Percentiles rank a stretch among this genome's conserved stretches.
These are phyloP conservation scores for Rubia peregrina DNA, from an alignment of 305 asterid genomes.

Conservation along the genomic window DNA sequence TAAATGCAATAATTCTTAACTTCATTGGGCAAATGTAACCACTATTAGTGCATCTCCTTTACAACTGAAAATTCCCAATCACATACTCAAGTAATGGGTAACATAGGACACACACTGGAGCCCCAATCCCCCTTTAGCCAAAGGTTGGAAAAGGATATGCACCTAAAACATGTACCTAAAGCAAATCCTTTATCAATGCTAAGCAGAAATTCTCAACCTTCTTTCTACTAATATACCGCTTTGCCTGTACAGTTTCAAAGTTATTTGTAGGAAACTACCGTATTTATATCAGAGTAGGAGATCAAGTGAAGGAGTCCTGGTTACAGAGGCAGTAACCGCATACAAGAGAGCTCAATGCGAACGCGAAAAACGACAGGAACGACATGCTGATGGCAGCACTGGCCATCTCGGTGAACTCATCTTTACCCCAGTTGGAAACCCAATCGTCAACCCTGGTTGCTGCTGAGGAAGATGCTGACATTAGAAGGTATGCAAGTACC, in stretches of 20 bases:
- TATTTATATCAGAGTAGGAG: neutral
- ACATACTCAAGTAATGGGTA: neutral
- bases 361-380: slow-evolving; percentile 34
- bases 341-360: slow-evolving; percentile 38
- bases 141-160: neutral
- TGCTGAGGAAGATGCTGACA: slow-evolving; percentile 43
- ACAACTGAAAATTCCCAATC: neutral
- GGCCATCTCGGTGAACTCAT: slow-evolving; percentile 40
- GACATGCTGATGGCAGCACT: slow-evolving; percentile 36
- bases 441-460: slow-evolving; percentile 41
- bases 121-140: neutral
- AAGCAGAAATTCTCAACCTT: neutral
- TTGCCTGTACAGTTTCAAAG: slow-evolving; percentile 18
- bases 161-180: slow-evolving; percentile 1
- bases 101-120: neutral
- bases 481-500: slow-evolving; percentile 38
- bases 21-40: neutral
- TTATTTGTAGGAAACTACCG: neutral
- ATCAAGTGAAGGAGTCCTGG: slow-evolving; percentile 19
- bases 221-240: slow-evolving; percentile 1
- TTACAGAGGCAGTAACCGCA: slow-evolving; percentile 38
- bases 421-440: slow-evolving; percentile 42
- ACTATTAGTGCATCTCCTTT: neutral
- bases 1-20: neutral
- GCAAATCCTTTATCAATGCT: slow-evolving; percentile 1